phyloP scores from a whole-genome alignment of 441 rosid genomes.

The Capsella rubella region DNA sequence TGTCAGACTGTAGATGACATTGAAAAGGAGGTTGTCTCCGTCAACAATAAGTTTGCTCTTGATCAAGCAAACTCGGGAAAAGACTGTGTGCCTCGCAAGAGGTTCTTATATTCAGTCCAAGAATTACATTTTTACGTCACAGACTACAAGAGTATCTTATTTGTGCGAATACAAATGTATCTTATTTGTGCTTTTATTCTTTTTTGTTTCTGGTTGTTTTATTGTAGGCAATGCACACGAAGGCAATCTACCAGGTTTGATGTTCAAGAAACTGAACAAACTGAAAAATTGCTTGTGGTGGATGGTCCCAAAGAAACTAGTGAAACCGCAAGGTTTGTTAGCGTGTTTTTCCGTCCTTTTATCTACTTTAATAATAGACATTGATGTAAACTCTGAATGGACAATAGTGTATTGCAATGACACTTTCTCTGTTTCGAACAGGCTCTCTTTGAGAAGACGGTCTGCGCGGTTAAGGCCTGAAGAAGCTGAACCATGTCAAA shows the following conservation, averaged over 20 bases:
- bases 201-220: constrained; percentile 15
- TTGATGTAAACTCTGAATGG: constrained; percentile 18
- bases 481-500: constrained; percentile 35
- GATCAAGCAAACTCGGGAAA: constrained; percentile 29
- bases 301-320: constrained; percentile 34
- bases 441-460: constrained; percentile 36
- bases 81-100: constrained; percentile 33
- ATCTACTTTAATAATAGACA: not conserved
- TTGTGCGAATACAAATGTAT: constrained; percentile 4
- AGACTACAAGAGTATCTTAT: constrained; percentile 1
- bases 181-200: not conserved
- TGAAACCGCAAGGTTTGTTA: constrained; percentile 39
- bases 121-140: not conserved
- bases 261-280: constrained; percentile 28
- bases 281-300: constrained; percentile 18
- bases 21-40: constrained; percentile 18
- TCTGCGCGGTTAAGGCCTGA: constrained; percentile 41
- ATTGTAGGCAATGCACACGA: constrained; percentile 33
- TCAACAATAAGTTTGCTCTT: constrained; percentile 31
- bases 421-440: constrained; percentile 17
- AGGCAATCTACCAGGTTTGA: constrained; percentile 35
- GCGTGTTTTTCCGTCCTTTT: not conserved
- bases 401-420: constrained; percentile 1
- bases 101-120: constrained; percentile 35
- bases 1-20: constrained; percentile 19